Evolutionary conservation across 192 early-diverging fungal genomes (phyloP).

Genomic region (Bifiguratus adelaidae): DNA sequence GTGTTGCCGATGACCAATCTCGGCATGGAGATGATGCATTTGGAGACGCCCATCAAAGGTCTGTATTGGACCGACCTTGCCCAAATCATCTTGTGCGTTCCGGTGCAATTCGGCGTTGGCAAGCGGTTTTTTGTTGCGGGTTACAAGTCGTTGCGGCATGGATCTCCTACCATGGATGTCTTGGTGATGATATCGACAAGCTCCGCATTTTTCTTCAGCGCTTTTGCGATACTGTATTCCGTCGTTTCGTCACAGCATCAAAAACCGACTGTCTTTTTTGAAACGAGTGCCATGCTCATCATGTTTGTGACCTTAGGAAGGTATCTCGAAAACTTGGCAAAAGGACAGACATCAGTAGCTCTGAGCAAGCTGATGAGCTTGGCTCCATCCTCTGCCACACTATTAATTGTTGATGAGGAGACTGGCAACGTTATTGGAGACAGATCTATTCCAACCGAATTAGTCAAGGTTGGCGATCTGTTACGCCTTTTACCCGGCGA

Average conservation of each 20-base stretch:
- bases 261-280: conserved; percentile 81
- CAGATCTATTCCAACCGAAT: conserved; percentile 69
- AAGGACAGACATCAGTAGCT: conserved; percentile 84
- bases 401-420: conserved; percentile 35
- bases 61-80: conserved; percentile 39
- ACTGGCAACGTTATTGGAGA: conserved; percentile 41
- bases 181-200: conserved; percentile 75
- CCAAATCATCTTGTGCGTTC: conserved; percentile 49
- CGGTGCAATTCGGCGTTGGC: conserved; percentile 67
- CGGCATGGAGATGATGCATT: background rate
- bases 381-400: conserved; percentile 63
- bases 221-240: conserved; percentile 60
- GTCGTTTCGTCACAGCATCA: conserved; percentile 34
- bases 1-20: conserved; percentile 38
- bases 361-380: conserved; percentile 82
- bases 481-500: conserved; percentile 89
- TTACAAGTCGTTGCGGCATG: conserved; percentile 44
- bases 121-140: conserved; percentile 56
- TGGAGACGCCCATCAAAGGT: conserved; percentile 12
- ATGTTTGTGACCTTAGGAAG: conserved; percentile 89
- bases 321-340: conserved; percentile 91
- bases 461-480: conserved; percentile 77
- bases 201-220: conserved; percentile 75
- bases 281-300: conserved; percentile 86
- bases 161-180: conserved; percentile 75